These are phyloP conservation scores for Fusarium virguliforme DNA, from an alignment of 2,329 filamentous ascomycete genomes.

Conservation along the genomic window DNA sequence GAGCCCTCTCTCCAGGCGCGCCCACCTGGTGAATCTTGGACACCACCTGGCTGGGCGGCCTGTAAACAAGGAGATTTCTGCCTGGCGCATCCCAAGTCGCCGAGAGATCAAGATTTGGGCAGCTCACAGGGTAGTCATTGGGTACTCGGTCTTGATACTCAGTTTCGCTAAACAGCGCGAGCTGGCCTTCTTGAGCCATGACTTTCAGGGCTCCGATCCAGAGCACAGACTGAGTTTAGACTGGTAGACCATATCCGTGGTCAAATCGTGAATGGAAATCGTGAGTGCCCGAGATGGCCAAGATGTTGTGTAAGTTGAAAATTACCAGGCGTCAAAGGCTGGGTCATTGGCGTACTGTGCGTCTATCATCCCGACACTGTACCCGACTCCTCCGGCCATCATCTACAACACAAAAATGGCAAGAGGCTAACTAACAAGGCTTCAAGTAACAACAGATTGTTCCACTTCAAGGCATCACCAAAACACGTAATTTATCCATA, in stretches of 20 bases:
- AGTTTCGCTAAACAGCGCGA: conserved; percentile 71
- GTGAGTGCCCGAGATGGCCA: not conserved
- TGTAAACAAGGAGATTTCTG: conserved; percentile 81
- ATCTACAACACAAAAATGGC: not conserved
- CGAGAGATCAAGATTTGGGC: conserved; percentile 88
- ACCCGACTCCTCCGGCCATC: not conserved
- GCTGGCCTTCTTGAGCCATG: conserved; percentile 54
- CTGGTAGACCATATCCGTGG: conserved; percentile 16
- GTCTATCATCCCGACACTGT: not conserved
- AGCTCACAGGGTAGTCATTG: conserved; percentile 77
- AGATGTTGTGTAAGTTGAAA: conserved; percentile 32
- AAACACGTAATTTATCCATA: conserved; percentile 44
- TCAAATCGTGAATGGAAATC: not conserved
- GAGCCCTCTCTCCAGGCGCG: conserved; percentile 59
- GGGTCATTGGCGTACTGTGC: conserved; percentile 24
- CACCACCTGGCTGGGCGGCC: conserved; percentile 81
- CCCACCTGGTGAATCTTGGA: conserved; percentile 67
- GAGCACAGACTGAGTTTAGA: not conserved
- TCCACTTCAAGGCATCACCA: conserved; percentile 10
- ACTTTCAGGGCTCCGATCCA: conserved; percentile 16
- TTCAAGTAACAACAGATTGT: not conserved
- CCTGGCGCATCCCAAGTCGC: conserved; percentile 78
- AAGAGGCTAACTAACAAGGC: not conserved
- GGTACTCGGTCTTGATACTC: conserved; percentile 70
- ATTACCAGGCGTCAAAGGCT: conserved; percentile 5